Conservation (phyloP, 2,329 filamentous ascomycete species). For the Onygenales sp. region DNA sequence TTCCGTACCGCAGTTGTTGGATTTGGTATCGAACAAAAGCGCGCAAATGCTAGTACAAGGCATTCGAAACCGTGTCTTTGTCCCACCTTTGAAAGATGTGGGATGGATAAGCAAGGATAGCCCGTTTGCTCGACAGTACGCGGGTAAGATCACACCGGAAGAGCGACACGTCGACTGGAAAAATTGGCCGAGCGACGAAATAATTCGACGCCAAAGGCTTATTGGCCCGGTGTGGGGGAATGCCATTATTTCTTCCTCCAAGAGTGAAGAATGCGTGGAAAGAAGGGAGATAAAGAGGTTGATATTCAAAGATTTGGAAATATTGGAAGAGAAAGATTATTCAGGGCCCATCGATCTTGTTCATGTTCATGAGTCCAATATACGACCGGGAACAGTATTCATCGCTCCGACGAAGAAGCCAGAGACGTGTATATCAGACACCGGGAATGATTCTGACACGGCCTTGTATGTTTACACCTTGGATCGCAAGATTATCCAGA, state of each 20-base stretch:
- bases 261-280: not conserved
- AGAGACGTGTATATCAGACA: too few species aligned
- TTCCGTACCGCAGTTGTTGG: slow-evolving; percentile 42
- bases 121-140: slow-evolving; percentile 39
- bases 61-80: slow-evolving; percentile 54
- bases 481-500: slow-evolving; percentile 26
- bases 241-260: slow-evolving; percentile 15
- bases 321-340: too few species aligned
- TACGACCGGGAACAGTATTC: too few species aligned
- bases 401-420: too few species aligned
- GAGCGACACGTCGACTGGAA: slow-evolving; percentile 56
- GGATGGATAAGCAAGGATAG: slow-evolving; percentile 18
- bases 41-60: slow-evolving; percentile 61
- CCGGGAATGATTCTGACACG: slow-evolving; percentile 1
- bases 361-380: too few species aligned
- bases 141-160: slow-evolving; percentile 61
- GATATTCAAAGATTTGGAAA: slow-evolving; percentile 28
- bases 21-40: slow-evolving; percentile 53
- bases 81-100: slow-evolving; percentile 47
- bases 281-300: slow-evolving; percentile 24
- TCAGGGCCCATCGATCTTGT: too few species aligned
- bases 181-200: slow-evolving; percentile 43
- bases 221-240: slow-evolving; percentile 59
- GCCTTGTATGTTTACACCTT: slow-evolving; percentile 28
- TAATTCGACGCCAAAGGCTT: slow-evolving; percentile 48